Percentiles rank a stretch among this genome's conserved stretches.
phyloP scores from a whole-genome alignment of 371 early-diverging fungal genomes.

The Coemansia linderi region DNA sequence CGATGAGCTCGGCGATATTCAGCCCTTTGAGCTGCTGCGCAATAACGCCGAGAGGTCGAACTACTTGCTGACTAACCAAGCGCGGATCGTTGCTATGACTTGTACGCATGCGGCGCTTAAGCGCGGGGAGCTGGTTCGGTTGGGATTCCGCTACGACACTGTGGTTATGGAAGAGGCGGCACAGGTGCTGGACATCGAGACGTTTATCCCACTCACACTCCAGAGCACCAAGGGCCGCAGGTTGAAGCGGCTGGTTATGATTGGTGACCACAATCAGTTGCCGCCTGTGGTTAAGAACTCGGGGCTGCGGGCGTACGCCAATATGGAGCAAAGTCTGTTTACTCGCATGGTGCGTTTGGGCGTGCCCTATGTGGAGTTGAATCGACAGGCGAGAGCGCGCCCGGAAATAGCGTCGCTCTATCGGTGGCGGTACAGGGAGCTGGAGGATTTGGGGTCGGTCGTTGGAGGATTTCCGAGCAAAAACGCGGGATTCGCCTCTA shows the following conservation, averaged over 20 bases:
- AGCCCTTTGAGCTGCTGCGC: slow-evolving; percentile 90
- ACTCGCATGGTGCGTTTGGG: slow-evolving; percentile 87
- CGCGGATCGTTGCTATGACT: slow-evolving; percentile 94
- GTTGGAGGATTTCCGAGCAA: slow-evolving; percentile 53
- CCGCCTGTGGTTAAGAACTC: slow-evolving; percentile 90
- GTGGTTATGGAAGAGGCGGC: slow-evolving; percentile 98
- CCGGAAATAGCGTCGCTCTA: slow-evolving; percentile 79
- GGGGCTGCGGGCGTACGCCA: slow-evolving; percentile 79
- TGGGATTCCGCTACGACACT: slow-evolving; percentile 92
- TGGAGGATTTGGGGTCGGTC: slow-evolving; percentile 66
- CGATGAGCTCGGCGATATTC: slow-evolving; percentile 72
- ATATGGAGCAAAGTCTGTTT: slow-evolving; percentile 92
- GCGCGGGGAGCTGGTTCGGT: slow-evolving; percentile 74
- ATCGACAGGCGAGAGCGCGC: slow-evolving; percentile 86
- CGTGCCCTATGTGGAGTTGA: slow-evolving; percentile 80
- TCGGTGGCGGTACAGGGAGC: slow-evolving; percentile 74
- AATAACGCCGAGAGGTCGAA: slow-evolving; percentile 79
- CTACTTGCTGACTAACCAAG: slow-evolving; percentile 91
- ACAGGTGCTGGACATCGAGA: slow-evolving; percentile 94
- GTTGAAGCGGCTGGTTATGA: slow-evolving; percentile 86
- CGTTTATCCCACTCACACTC: slow-evolving; percentile 88
- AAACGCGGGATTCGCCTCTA: slow-evolving; percentile 84
- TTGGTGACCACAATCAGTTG: slow-evolving; percentile 97
- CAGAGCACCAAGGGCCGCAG: slow-evolving; percentile 65
- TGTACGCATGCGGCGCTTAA: slow-evolving; percentile 93